These are phyloP conservation scores for Neurospora tetrasperma DNA, from an alignment of 495 filamentous ascomycete genomes.

Conservation along the genomic window DNA sequence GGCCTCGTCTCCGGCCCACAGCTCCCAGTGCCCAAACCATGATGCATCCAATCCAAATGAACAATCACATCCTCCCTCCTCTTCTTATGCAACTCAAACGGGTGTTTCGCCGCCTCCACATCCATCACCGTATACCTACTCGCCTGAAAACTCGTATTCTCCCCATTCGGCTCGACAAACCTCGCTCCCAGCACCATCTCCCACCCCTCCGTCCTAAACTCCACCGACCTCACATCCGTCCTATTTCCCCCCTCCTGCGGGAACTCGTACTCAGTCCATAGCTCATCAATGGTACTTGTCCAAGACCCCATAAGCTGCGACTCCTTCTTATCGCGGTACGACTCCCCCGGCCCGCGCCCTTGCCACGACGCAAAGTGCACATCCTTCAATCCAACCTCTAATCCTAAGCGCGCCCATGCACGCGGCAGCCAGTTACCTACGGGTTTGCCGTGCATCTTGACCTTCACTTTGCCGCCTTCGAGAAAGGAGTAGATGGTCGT, in stretches of 20 bases:
- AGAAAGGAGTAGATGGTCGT: slow-evolving; percentile 45
- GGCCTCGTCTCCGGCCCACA: slow-evolving; percentile 43
- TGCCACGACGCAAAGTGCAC: slow-evolving; percentile 45
- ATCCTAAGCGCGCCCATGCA: slow-evolving; percentile 50
- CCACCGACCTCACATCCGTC: slow-evolving; percentile 51
- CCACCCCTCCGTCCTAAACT: slow-evolving; percentile 27
- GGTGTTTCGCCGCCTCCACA: slow-evolving; percentile 48
- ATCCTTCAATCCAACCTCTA: slow-evolving; percentile 36
- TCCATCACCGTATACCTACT: slow-evolving; percentile 40
- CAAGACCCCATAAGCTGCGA: slow-evolving; percentile 47
- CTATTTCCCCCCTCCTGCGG: slow-evolving; percentile 58
- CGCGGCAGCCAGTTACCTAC: slow-evolving; percentile 34
- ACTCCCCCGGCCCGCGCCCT: slow-evolving; percentile 54
- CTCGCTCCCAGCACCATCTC: slow-evolving; percentile 25
- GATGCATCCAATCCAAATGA: slow-evolving; percentile 50
- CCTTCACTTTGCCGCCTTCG: slow-evolving; percentile 7
- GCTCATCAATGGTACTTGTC: slow-evolving; percentile 27
- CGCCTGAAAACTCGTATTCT: slow-evolving; percentile 43
- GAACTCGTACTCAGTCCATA: slow-evolving; percentile 52
- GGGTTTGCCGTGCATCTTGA: slow-evolving; percentile 12
- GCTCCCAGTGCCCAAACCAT: slow-evolving; percentile 43
- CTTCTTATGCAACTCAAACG: slow-evolving; percentile 42
- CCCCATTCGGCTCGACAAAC: slow-evolving; percentile 24
- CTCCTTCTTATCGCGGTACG: slow-evolving; percentile 52
- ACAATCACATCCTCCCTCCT: slow-evolving; percentile 43